A percentile compares a stretch with the other conserved stretches of the same genome.
phyloP scores from a whole-genome alignment of 1,284 basidiomycete species.

The Xerocomus minutiporus region DNA sequence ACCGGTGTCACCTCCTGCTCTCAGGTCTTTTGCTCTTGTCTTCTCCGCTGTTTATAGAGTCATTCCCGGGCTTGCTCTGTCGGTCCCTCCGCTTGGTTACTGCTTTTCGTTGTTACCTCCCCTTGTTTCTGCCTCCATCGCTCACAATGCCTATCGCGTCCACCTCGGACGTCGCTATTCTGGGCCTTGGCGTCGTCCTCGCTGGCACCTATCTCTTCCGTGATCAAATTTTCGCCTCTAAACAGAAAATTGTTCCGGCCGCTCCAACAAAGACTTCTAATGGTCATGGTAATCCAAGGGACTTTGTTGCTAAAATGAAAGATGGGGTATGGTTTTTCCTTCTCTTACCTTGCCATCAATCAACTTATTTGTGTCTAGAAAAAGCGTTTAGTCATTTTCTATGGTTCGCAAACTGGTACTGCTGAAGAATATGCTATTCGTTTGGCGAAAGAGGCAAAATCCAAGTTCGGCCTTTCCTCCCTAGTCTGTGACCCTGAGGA shows the following conservation, averaged over 20 bases:
- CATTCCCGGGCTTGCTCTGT: not conserved
- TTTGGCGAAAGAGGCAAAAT: constrained; percentile 90
- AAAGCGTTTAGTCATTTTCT: constrained; percentile 93
- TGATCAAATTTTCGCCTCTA: constrained; percentile 65
- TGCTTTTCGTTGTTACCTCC: not conserved
- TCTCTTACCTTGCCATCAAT: not conserved
- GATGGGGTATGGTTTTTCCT: constrained; percentile 57
- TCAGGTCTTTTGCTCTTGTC: constrained; percentile 18
- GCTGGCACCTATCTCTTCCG: constrained; percentile 77
- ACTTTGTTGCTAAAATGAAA: constrained; percentile 90
- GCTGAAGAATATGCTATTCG: constrained; percentile 95
- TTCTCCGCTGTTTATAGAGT: constrained; percentile 7
- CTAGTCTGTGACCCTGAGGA: constrained; percentile 95
- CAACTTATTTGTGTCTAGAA: constrained; percentile 49
- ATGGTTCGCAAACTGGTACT: constrained; percentile 94
- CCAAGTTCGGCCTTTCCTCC: constrained; percentile 88
- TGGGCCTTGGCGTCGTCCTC: constrained; percentile 64
- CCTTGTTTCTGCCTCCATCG: not conserved
- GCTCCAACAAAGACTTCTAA: constrained; percentile 45
- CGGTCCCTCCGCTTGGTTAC: not conserved
- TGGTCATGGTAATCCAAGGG: constrained; percentile 77
- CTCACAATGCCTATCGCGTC: constrained; percentile 35
- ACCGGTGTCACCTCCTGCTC: not conserved
- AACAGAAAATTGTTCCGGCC: constrained; percentile 50
- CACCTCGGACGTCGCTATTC: constrained; percentile 63